These are phyloP conservation scores for Croton setiger DNA, from an alignment of 441 rosid species.

Conservation along the genomic window DNA sequence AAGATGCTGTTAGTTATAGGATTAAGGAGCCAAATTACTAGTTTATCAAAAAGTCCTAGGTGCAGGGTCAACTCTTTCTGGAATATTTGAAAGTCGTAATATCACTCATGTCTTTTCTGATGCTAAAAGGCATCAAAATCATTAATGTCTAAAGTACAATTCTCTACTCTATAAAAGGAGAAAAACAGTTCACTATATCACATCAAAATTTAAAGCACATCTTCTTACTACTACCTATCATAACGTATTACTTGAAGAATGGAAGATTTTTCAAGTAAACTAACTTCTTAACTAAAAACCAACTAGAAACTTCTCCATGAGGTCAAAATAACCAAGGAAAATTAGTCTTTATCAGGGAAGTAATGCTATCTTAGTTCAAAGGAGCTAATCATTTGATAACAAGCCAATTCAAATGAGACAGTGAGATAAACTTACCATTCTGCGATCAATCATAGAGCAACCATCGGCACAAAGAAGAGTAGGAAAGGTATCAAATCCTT, in stretches of 20 bases:
- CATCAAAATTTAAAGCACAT: too few relatives aligned
- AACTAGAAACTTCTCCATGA: neutral
- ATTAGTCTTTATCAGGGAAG: neutral
- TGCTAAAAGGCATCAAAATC: neutral
- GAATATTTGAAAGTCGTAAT: neutral
- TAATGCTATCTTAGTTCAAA: neutral
- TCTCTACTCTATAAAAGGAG: neutral
- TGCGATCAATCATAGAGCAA: constrained; percentile 90
- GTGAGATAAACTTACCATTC: constrained; percentile 58
- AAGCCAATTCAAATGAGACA: neutral
- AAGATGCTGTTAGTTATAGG: too few relatives aligned
- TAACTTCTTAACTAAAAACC: too few relatives aligned
- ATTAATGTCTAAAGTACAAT: neutral
- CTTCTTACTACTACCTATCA: neutral
- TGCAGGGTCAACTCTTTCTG: neutral
- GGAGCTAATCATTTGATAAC: neutral
- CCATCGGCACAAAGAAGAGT: constrained; percentile 94
- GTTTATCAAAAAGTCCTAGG: neutral
- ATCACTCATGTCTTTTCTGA: neutral
- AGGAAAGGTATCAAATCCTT: constrained; percentile 93
- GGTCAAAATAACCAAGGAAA: constrained; percentile 1
- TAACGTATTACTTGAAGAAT: neutral
- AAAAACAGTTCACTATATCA: neutral
- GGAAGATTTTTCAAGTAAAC: too few relatives aligned
- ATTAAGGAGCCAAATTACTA: neutral